Conservation (phyloP, 495 filamentous ascomycete genomes). For the Xylaria sp. region DNA sequence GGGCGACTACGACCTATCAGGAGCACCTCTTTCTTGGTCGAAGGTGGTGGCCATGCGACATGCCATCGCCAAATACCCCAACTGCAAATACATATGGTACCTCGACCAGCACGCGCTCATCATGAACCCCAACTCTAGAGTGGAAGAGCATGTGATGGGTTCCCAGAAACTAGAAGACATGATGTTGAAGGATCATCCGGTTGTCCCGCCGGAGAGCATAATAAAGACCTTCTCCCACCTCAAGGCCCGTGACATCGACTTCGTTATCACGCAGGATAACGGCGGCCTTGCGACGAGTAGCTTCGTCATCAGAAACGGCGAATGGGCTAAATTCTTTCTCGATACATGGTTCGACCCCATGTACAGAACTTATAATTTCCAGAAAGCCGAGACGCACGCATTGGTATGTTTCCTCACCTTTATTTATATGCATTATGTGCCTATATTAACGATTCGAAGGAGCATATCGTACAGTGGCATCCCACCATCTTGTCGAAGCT, state of each 20-base stretch:
- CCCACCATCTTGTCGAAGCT: slow-evolving; percentile 93
- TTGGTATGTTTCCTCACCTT: slow-evolving; percentile 64
- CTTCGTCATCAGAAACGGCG: slow-evolving; percentile 80
- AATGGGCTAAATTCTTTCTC: slow-evolving; percentile 91
- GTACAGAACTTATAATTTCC: slow-evolving; percentile 92
- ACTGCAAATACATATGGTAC: slow-evolving; percentile 81
- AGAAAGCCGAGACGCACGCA: slow-evolving; percentile 91
- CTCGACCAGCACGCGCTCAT: slow-evolving; percentile 84
- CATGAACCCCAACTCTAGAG: slow-evolving; percentile 77
- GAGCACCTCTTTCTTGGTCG: slow-evolving; percentile 75
- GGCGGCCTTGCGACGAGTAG: slow-evolving; percentile 79
- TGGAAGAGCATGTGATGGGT: slow-evolving; percentile 75
- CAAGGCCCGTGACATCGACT: slow-evolving; percentile 74
- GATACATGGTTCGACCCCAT: slow-evolving; percentile 97
- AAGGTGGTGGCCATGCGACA: slow-evolving; percentile 86
- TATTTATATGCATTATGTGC: not conserved
- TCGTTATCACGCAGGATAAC: slow-evolving; percentile 84
- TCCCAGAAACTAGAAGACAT: slow-evolving; percentile 70
- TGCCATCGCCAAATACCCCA: slow-evolving; percentile 79
- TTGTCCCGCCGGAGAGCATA: slow-evolving; percentile 94
- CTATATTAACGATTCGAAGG: slow-evolving; percentile 57
- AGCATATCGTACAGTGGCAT: slow-evolving; percentile 97
- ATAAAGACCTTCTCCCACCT: slow-evolving; percentile 93
- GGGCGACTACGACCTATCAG: slow-evolving; percentile 76
- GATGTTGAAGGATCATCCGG: slow-evolving; percentile 83